Base-by-base conservation (phyloP, 495 filamentous ascomycete genomes). In the Penicillium salamii region DNA sequence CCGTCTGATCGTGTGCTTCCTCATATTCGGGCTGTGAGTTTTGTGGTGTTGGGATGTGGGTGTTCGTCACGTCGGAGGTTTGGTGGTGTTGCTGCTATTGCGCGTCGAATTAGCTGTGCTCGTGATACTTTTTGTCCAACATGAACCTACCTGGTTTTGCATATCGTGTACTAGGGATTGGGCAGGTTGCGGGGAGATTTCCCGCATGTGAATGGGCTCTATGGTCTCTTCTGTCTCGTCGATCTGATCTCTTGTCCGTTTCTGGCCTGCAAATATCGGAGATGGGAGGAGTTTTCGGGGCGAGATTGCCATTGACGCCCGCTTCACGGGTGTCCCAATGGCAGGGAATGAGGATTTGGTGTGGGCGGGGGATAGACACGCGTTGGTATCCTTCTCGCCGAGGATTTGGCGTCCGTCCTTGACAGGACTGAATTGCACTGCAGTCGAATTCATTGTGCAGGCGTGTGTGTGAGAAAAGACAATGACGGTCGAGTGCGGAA, bases 331-430 rank as follows among this genome's bases (percentile, higher is more conserved):
- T 17, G 70, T 69, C 36, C 45, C 51, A 17, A 52, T 26, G 20
- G 42, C 55, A 29, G 50, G 44, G 42, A 63, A 49, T 20, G 57
- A 37, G 4, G 57, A 52, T 57, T 61, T 62, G 55, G 50, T 55
- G 26, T 62, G 61, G 44, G 61, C 62, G 29, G 72, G 70, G 28
- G 72, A 69, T 33, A 70, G 54, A 59, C 70, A 76, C 69, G 72
- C 71, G 70, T 76, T 76, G 60, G 63, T 49, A 52, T 66, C 65
- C 53, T 72, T 76, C 41, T 72, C 70, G 23, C 72, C 68, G 45
- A 76, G 68, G 23, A 76, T 65, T 18, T 67, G 72, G 50, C 72
- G 63, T 32, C 67, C 71, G 17, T 72, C 68, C 54, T 74, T 76
- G 42, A 69, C 46, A 5, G 72, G 70, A 54, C 66, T 74, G 52